A percentile compares a stretch with the other conserved stretches of the same genome.
phyloP scores from a whole-genome alignment of 345 rosid genomes.

The Populus ilicifolia region DNA sequence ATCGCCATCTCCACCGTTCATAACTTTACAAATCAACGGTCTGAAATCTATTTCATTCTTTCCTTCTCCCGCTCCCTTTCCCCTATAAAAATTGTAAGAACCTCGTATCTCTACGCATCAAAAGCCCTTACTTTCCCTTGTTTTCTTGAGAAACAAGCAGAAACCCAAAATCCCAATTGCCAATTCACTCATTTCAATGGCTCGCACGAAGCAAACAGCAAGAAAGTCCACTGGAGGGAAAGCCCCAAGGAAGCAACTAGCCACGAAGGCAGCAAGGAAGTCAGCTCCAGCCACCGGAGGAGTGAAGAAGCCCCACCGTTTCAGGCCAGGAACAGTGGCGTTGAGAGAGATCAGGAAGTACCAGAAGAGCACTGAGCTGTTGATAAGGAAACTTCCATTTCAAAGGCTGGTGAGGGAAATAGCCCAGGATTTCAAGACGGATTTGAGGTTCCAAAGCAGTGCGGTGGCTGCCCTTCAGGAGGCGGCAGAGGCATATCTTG shows the following conservation, averaged over 20 bases:
- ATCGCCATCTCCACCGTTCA: conserved; percentile 24
- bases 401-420: conserved; percentile 26
- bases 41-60: background rate
- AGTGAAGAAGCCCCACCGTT: conserved; percentile 27
- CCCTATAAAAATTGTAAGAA: conserved; percentile 6
- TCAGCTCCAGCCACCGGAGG: conserved; percentile 30
- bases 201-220: conserved; percentile 28
- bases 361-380: conserved; percentile 27
- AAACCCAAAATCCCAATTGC: background rate
- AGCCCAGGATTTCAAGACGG: conserved; percentile 27
- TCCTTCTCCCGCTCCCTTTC: background rate
- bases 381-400: conserved; percentile 22
- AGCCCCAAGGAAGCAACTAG: conserved; percentile 26
- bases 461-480: conserved; percentile 26
- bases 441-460: conserved; percentile 23
- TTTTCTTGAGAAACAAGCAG: background rate
- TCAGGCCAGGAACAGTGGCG: conserved; percentile 28
- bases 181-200: background rate
- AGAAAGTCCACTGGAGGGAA: conserved; percentile 25
- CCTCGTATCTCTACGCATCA: background rate
- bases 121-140: background rate
- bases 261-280: conserved; percentile 20
- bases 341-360: conserved; percentile 26
- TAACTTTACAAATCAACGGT: background rate
- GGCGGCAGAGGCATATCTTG: conserved; percentile 23